Percentiles rank a stretch among this genome's conserved stretches.
These are phyloP conservation scores for Ascobolus immersus DNA, from an alignment of 495 filamentous ascomycete species.

Conservation along the genomic window DNA sequence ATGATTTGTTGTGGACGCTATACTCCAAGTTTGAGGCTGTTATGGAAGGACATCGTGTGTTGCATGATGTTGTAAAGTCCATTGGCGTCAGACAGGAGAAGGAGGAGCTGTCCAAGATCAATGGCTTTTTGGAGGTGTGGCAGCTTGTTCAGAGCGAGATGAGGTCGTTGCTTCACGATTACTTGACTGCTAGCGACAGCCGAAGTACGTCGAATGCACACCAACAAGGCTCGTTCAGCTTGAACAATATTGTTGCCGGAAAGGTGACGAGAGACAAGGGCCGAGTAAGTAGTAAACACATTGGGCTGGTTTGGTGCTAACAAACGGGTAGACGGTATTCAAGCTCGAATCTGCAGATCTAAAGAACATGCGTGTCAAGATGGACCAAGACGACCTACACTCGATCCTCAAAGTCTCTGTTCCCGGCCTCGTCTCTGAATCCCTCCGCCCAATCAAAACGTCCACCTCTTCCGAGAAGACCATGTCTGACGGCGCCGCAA, in stretches of 20 bases:
- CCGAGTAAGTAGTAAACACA: slow-evolving; percentile 29
- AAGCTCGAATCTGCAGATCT: slow-evolving; percentile 63
- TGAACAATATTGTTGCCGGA: slow-evolving; percentile 31
- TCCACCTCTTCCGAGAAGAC: slow-evolving; percentile 18
- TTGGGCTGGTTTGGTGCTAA: too few species aligned
- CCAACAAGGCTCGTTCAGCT: slow-evolving; percentile 22
- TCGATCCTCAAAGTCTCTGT: slow-evolving; percentile 73
- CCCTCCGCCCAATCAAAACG: slow-evolving; percentile 26
- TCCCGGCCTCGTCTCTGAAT: slow-evolving; percentile 68
- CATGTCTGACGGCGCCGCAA: slow-evolving; percentile 33
- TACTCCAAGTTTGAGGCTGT: slow-evolving; percentile 96
- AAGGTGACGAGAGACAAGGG: slow-evolving; percentile 37
- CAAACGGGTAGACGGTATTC: slow-evolving; percentile 62
- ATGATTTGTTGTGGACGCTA: slow-evolving; percentile 70
- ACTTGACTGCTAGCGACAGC: slow-evolving; percentile 80
- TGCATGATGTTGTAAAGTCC: slow-evolving; percentile 68
- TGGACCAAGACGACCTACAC: slow-evolving; percentile 74
- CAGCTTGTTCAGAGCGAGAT: slow-evolving; percentile 77
- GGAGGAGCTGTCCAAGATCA: slow-evolving; percentile 6
- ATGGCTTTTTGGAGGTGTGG: slow-evolving; percentile 30
- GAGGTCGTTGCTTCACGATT: slow-evolving; percentile 79
- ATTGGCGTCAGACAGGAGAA: slow-evolving; percentile 55
- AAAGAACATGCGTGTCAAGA: slow-evolving; percentile 37
- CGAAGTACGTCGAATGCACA: slow-evolving; percentile 21
- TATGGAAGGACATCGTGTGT: slow-evolving; percentile 76